Base-by-base conservation (phyloP, 2,329 filamentous ascomycete genomes). In the Ophiostoma sp. region DNA sequence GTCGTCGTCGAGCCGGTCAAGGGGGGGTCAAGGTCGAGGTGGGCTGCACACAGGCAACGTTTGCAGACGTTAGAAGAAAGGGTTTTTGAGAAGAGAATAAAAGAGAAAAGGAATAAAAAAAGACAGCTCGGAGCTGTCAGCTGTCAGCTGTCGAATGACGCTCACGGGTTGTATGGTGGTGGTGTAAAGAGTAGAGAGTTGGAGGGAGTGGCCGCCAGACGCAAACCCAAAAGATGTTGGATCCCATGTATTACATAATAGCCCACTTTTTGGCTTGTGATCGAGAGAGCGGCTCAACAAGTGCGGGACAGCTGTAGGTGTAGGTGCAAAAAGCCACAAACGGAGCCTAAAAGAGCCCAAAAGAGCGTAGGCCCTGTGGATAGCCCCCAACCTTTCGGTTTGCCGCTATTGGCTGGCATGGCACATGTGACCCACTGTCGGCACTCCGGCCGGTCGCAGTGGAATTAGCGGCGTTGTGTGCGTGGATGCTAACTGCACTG, bases 211-310 rank as follows among this genome's bases (percentile, higher is more conserved):
- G 57, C 57, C 23, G 17, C 27, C 13, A 13, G 57, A 15, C 27
- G 27, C 17, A 27, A 27, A 62, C 57, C 4, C 48, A 23, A 60
- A 60, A 60, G 54, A 31, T 60, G 33, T 33, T 60, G 54, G 52
- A 57, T 20, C 48, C 48, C 20, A 10, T 62, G 23, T 7, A 62
- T 31, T 31, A 31, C 27, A 31, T 31, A 31, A 31, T 31, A 31
- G 17, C 62, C 62, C 62, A 65, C 62, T 65, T 65, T 65, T 65
- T 60, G 62, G 62, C 62, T 65, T 65, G 62, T 65, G 62, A 65
- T 65, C 62, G 62, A 31, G 54, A 23, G 52, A n/a, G 54, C 54
- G 54, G 54, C 62, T 65, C 62, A 65, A 65, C 62, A 65, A 36
- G n/a, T 65, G 62, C 33, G 62, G 62, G 35, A 33, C 54, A 60